Conservation (phyloP, 352 stramenopile species). For the Peronospora belbahrii region DNA sequence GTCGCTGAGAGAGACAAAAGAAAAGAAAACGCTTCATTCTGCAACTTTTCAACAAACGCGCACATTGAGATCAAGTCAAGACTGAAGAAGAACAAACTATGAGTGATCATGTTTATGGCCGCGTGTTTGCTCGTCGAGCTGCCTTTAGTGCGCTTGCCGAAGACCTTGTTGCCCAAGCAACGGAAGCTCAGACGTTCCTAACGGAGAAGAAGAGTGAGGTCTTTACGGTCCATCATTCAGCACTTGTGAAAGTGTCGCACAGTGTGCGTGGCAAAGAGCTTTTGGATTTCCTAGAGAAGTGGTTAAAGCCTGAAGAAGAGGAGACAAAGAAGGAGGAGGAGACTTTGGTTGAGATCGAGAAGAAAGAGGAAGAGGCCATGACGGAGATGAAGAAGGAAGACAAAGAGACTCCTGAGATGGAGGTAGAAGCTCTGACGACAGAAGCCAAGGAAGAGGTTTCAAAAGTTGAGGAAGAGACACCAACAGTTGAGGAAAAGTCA, state of each 20-base stretch:
- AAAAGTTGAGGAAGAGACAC: constrained; percentile 8
- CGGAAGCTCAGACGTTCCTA: constrained; percentile 25
- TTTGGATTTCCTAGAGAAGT: constrained; percentile 37
- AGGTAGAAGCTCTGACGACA: constrained; percentile 11
- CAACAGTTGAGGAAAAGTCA: constrained; percentile 1
- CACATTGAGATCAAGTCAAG: constrained; percentile 2
- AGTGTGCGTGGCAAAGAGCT: constrained; percentile 40
- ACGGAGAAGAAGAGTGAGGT: constrained; percentile 35
- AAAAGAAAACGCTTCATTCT: constrained; percentile 12
- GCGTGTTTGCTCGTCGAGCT: constrained; percentile 22
- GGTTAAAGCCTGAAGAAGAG: constrained; percentile 25
- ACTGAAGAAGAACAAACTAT: constrained; percentile 9
- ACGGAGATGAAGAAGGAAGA: constrained; percentile 4
- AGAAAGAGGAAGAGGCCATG: constrained; percentile 12
- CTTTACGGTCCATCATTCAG: constrained; percentile 33
- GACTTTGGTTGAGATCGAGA: constrained; percentile 5
- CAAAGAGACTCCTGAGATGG: no score
- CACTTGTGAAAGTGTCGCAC: constrained; percentile 32
- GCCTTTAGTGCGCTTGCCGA: constrained; percentile 19
- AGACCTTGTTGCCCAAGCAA: constrained; percentile 27
- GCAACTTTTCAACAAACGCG: constrained; percentile 21
- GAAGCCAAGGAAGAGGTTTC: constrained; percentile 9
- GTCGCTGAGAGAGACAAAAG: no score
- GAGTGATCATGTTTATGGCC: constrained; percentile 26
- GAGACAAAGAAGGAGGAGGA: constrained; percentile 18